Conservation (phyloP, 495 filamentous ascomycete species). For the Hypomontagnella monticulosa region DNA sequence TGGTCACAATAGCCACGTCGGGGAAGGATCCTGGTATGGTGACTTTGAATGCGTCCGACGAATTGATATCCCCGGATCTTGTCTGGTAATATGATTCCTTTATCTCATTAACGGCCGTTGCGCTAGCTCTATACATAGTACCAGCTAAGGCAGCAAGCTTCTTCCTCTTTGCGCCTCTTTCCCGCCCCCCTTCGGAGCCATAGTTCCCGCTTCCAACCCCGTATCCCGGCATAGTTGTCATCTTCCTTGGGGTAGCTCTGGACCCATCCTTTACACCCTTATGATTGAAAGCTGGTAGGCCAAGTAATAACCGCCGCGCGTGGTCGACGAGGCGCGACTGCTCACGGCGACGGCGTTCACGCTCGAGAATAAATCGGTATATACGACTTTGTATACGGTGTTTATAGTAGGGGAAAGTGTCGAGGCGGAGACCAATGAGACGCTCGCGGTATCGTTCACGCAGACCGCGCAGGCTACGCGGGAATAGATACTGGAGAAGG, state of each 20-base stretch:
- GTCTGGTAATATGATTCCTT: conserved; percentile 88
- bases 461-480: conserved; percentile 60
- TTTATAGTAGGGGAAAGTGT: conserved; percentile 75
- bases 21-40: conserved; percentile 82
- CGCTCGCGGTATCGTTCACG: conserved; percentile 68
- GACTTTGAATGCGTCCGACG: conserved; percentile 58
- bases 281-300: conserved; percentile 18
- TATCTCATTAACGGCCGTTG: conserved; percentile 90
- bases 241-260: conserved; percentile 29
- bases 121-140: conserved; percentile 68
- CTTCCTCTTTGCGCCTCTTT: conserved; percentile 74
- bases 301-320: conserved; percentile 55
- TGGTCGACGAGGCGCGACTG: conserved; percentile 62
- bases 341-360: conserved; percentile 64
- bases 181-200: conserved; percentile 52
- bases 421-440: conserved; percentile 73
- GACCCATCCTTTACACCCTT: conserved; percentile 34
- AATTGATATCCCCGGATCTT: conserved; percentile 61
- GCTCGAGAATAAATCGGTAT: conserved; percentile 74
- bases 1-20: conserved; percentile 78
- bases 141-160: conserved; percentile 72
- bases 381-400: conserved; percentile 76
- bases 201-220: conserved; percentile 40
- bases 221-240: conserved; percentile 41
- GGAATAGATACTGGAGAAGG: conserved; percentile 69